A percentile compares a stretch with the other conserved stretches of the same genome.
phyloP scores from a whole-genome alignment of 805 yeast species.

The Hanseniaspora lachancei region DNA sequence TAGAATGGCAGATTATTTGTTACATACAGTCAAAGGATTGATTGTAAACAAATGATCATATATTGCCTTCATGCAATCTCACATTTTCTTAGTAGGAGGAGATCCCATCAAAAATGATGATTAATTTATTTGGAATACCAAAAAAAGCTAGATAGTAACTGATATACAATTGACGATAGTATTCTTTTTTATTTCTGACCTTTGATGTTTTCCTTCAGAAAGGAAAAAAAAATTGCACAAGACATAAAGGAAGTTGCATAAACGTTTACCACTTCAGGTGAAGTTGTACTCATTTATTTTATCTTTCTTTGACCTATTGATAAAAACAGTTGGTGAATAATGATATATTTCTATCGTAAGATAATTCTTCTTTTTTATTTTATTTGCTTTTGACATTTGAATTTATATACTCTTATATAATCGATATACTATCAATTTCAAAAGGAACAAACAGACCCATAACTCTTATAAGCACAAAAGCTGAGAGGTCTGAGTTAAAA shows the following conservation, averaged over 20 bases:
- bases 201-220: background rate
- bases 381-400: background rate
- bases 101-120: background rate
- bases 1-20: background rate
- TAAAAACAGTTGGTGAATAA: background rate
- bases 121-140: constrained; percentile 11
- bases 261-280: background rate
- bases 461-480: background rate
- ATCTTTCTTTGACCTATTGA: background rate
- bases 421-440: background rate
- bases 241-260: background rate
- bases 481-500: background rate
- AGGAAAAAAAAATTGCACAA: no score
- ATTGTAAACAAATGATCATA: background rate
- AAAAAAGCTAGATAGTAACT: constrained; percentile 12
- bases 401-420: background rate
- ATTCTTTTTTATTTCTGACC: constrained; percentile 7
- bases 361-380: background rate
- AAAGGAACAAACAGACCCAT: background rate
- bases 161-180: constrained; percentile 6
- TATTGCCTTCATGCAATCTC: background rate
- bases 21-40: background rate
- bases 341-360: background rate
- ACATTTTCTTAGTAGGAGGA: background rate
- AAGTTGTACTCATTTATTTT: background rate